Evolutionary conservation across 805 yeast genomes (phyloP), one percentile per base, ranked within the genome.

Genomic region (Tetrapisispora taiwanensis): DNA sequence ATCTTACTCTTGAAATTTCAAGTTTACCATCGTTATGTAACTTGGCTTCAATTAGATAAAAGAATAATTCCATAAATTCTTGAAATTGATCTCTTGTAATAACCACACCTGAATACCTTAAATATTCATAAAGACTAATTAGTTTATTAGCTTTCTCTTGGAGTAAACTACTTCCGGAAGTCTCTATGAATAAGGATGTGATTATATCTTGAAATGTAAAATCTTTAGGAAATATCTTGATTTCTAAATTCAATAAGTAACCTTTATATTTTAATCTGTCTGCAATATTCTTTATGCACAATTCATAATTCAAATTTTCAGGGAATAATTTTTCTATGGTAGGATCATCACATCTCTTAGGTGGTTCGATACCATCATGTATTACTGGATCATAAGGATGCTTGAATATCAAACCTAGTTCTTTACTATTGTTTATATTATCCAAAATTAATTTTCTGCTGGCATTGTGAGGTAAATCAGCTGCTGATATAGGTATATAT

Each of bases 401-500:
- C 33, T 59, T 50, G 2, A 76, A 73, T 28, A 59, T 45, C 13
- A 55, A 45, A 35, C 66, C 57, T 9, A 77, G 65, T 30, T 62
- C 62, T 39, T 66, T 66, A 41, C 81, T 72, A 39, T 70, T 63
- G 1, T 58, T 56, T 47, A 72, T 63, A 42, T 72, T 73, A 31
- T 55, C 52, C 4, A 59, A 50, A 20, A 81, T 69, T 52, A 63
- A 54, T 6, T 55, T 51, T 35, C 73, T 61, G 46, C 74, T 68
- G 2, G 64, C 58, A n/a, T 46, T 46, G 47, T 60, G 60, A 1
- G 84, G 80, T 34, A 81, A 59, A 53, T 81, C 86, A 46, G 74
- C 79, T 7, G 70, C 63, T 27, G 78, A 74, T 15, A 77, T 69
- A 1, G 95, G 89, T 24, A 88, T 71, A 59, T 86, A 87, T 18